phyloP scores from a whole-genome alignment of 192 early-diverging fungal species.

The Podila epigama region DNA sequence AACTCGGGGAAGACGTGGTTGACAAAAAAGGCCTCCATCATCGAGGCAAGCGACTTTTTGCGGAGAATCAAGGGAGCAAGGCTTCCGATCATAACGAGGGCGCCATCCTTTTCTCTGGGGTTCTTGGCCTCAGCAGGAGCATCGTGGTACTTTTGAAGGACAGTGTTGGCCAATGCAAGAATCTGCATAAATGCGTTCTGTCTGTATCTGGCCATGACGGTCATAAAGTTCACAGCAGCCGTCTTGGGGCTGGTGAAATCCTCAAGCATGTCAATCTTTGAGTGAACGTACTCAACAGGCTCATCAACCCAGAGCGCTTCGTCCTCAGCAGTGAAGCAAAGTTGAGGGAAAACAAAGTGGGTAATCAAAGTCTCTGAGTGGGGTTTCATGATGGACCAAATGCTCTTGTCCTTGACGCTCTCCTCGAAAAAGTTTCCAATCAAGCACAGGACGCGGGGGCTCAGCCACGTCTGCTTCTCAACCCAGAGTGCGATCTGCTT shows the following conservation, averaged over 20 bases:
- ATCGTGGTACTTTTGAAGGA: constrained; percentile 75
- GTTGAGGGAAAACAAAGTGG: constrained; percentile 90
- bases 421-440: constrained; percentile 80
- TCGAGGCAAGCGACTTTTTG: constrained; percentile 63
- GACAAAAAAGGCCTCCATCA: constrained; percentile 88
- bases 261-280: constrained; percentile 75
- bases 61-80: constrained; percentile 74
- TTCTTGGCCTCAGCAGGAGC: constrained; percentile 71
- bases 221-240: constrained; percentile 80
- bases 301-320: constrained; percentile 92
- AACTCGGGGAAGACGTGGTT: constrained; percentile 93
- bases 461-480: constrained; percentile 75
- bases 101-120: constrained; percentile 88
- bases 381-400: constrained; percentile 92
- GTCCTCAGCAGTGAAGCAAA: constrained; percentile 89
- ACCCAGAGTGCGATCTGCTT: constrained; percentile 81
- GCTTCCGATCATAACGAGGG: constrained; percentile 84
- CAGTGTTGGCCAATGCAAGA: constrained; percentile 79
- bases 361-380: constrained; percentile 81
- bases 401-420: constrained; percentile 85
- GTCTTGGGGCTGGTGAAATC: constrained; percentile 83
- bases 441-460: constrained; percentile 72
- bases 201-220: constrained; percentile 79
- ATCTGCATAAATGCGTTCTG: constrained; percentile 85
- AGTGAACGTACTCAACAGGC: constrained; percentile 91